Base-by-base conservation (phyloP, 352 stramenopile species). In the Phytopythium vexans region DNA sequence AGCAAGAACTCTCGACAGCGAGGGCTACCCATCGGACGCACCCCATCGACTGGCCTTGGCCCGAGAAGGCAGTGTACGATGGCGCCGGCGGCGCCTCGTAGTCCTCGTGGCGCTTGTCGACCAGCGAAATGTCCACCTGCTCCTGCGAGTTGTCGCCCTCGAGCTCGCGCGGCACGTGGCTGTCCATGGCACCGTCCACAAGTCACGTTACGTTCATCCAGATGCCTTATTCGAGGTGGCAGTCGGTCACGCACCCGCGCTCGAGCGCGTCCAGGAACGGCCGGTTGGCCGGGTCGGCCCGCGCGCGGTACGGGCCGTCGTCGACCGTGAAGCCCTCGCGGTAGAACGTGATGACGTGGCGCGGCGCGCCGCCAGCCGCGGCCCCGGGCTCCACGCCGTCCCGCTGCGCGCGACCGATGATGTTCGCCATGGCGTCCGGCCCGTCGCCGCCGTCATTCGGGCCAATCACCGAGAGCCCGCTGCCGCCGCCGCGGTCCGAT, bases 1-100 rank as follows among this genome's bases (percentile, higher is more conserved):
- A 38, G 14, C 31, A 21, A 5, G 4, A 3, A 16, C 6, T 3
- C 36, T 34, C 16, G 3, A 21, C 9, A 41, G 21, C 2, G 39
- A 12, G 42, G 36, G 40, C 49, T 45, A n/a, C n/a, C n/a, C n/a
- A n/a, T n/a, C n/a, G n/a, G n/a, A n/a, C n/a, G n/a, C n/a, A 81
- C 56, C 82, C 83, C 79, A 95, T 91, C 15, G 67, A 85, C 60
- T 96, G 85, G 4, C 88, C 88, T 33, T 86, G 59, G 15, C 88
- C 88, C 6, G 79, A 86, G 60, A 95, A 97, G 31, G 88, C 86
- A 45, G 86, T 89, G 67, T 97, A 97, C 11, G 84, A 72, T 4
- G 88, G 87, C 33, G 70, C 41, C 0, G 75, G 67, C 6, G 81
- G 79, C 27, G 77, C 66, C 45, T 84, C 74, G 62, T 92, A 97